Conservation (phyloP, 169 alveolate genomes). For the Plasmodium malariae region DNA sequence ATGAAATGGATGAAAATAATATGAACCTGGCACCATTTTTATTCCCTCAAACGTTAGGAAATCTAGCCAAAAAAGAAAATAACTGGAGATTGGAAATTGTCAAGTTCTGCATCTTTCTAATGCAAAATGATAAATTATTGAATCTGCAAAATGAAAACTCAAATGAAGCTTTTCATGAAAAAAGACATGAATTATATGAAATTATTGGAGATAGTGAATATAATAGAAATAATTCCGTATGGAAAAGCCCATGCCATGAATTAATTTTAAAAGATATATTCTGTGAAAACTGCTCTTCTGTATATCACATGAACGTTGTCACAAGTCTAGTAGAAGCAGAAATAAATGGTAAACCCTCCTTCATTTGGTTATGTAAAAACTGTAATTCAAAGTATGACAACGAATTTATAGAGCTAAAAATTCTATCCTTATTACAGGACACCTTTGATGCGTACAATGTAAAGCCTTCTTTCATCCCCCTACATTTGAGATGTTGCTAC, state of each 20-base stretch:
- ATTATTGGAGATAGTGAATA: constrained; percentile 84
- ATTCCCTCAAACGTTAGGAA: constrained; percentile 85
- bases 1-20: constrained; percentile 64
- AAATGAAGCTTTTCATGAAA: constrained; percentile 79
- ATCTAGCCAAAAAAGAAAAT: constrained; percentile 52
- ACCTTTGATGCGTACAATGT: constrained; percentile 74
- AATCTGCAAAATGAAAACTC: constrained; percentile 71
- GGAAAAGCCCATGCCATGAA: constrained; percentile 82
- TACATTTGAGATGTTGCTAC: too few species aligned
- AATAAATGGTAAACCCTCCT: constrained; percentile 73
- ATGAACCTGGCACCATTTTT: constrained; percentile 67
- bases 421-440: constrained; percentile 38
- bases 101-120: constrained; percentile 78
- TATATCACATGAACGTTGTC: constrained; percentile 81
- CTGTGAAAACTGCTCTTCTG: constrained; percentile 82
- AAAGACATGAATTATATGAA: constrained; percentile 80
- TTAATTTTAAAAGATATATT: constrained; percentile 78
- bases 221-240: constrained; percentile 59
- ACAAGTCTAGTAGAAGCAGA: constrained; percentile 79
- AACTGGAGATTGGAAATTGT: constrained; percentile 85
- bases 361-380: constrained; percentile 76
- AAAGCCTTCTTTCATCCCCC: neutral
- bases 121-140: constrained; percentile 81
- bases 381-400: constrained; percentile 66
- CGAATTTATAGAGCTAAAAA: constrained; percentile 46